Conservation (phyloP, 2,329 filamentous ascomycete genomes). For the Phialocephala subalpina region DNA sequence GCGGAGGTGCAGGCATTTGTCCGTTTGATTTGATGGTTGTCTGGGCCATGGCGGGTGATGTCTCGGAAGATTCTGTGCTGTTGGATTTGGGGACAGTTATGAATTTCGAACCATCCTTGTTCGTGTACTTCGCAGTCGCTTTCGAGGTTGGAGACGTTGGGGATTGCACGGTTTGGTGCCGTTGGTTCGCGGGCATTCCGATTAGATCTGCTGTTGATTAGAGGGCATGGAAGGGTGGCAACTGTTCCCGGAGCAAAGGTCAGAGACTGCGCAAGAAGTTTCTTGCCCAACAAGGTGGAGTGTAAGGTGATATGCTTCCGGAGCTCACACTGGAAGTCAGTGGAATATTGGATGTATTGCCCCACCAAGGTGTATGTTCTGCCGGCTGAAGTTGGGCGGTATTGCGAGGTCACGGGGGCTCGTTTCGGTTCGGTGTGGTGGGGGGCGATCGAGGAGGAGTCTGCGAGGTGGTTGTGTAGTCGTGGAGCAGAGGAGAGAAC, state of each 20-base stretch:
- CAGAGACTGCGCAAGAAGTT: conserved; percentile 22
- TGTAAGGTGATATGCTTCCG: conserved; percentile 13
- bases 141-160: conserved; percentile 61
- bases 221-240: conserved; percentile 32
- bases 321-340: conserved; percentile 36
- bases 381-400: conserved; percentile 11
- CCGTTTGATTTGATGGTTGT: conserved; percentile 42
- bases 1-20: conserved; percentile 37
- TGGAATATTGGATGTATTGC: conserved; percentile 33
- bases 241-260: conserved; percentile 37
- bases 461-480: background rate
- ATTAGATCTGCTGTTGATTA: conserved; percentile 27
- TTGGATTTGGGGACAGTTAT: conserved; percentile 68
- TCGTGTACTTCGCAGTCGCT: conserved; percentile 67
- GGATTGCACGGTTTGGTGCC: conserved; percentile 56
- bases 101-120: conserved; percentile 75
- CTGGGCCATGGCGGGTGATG: conserved; percentile 54
- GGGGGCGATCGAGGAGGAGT: background rate
- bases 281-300: conserved; percentile 16
- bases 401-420: background rate
- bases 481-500: background rate
- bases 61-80: conserved; percentile 58
- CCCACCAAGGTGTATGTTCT: conserved; percentile 43
- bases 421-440: background rate
- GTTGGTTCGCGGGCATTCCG: conserved; percentile 61